A percentile compares a stretch with the other conserved stretches of the same genome.
Conservation (phyloP, 345 rosid species). For the Atalantia buxifolia region DNA sequence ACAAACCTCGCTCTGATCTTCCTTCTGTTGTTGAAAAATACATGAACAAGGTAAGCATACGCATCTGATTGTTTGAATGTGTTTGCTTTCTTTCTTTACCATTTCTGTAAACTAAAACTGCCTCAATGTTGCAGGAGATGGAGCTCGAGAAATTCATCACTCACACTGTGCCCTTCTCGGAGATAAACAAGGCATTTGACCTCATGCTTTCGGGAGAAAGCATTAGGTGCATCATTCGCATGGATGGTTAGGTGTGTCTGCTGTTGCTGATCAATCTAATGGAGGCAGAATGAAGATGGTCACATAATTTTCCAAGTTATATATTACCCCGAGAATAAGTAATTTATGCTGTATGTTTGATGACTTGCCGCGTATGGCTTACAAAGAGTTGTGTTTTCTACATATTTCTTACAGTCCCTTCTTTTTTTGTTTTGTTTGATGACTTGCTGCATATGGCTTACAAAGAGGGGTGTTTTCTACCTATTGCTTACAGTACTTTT, state of each 20-base stretch:
- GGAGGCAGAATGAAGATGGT: not conserved
- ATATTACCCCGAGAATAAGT: not conserved
- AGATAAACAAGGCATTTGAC: slow-evolving; percentile 62
- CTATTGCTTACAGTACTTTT: too few species aligned
- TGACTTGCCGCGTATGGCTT: too few species aligned
- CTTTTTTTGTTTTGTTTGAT: too few species aligned
- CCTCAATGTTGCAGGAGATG: slow-evolving; percentile 33
- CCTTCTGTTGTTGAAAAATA: slow-evolving; percentile 62
- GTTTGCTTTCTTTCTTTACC: not conserved
- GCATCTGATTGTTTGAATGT: too few species aligned
- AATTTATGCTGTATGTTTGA: not conserved
- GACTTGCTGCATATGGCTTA: too few species aligned
- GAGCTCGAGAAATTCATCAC: slow-evolving; percentile 63
- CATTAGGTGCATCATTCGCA: slow-evolving; percentile 50
- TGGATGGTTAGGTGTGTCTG: slow-evolving; percentile 29
- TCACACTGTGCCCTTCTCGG: slow-evolving; percentile 51
- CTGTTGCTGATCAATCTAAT: not conserved
- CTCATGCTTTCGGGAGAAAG: slow-evolving; percentile 52
- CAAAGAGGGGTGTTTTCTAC: not conserved
- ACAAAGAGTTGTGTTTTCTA: not conserved
- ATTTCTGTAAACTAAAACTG: not conserved
- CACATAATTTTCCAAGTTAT: not conserved
- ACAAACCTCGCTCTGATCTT: slow-evolving; percentile 61
- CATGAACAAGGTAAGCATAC: slow-evolving; percentile 47
- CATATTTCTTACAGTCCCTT: too few species aligned